These are phyloP conservation scores for Lipomyces japonicus DNA, from an alignment of 805 yeast species.

Conservation along the genomic window DNA sequence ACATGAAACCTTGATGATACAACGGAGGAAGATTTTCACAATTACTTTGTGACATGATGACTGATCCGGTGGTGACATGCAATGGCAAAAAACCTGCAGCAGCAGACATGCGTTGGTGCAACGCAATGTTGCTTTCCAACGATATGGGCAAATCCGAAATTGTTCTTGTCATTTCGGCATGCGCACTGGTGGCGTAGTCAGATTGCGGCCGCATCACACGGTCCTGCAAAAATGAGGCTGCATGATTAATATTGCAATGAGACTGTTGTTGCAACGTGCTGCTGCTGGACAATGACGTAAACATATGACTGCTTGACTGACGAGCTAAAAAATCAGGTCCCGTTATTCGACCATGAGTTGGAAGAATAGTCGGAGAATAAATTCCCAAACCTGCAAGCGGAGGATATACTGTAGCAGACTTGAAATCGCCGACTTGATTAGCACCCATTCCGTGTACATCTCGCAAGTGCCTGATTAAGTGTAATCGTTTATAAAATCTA, in stretches of 20 bases:
- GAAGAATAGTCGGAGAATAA: background rate
- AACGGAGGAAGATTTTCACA: background rate
- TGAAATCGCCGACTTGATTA: background rate
- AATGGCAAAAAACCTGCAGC: background rate
- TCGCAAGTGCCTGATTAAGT: constrained; percentile 3
- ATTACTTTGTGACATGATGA: background rate
- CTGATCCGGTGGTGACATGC: background rate
- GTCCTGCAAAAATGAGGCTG: background rate
- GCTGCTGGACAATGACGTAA: too few species aligned
- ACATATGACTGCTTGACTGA: too few species aligned
- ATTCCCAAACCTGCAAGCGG: background rate
- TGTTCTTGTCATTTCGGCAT: too few species aligned
- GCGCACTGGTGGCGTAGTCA: background rate
- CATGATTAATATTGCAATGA: background rate
- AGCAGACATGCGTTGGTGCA: background rate
- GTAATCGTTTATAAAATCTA: background rate
- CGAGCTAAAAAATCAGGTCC: background rate
- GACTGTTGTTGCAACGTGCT: too few species aligned
- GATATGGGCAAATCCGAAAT: background rate
- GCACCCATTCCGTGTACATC: constrained; percentile 1
- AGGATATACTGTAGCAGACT: background rate
- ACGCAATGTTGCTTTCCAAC: background rate
- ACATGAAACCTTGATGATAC: too few species aligned
- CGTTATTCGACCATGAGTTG: background rate
- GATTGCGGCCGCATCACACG: background rate